These are phyloP conservation scores for Komagataella pastoris DNA, from an alignment of 805 yeast genomes.

Conservation along the genomic window DNA sequence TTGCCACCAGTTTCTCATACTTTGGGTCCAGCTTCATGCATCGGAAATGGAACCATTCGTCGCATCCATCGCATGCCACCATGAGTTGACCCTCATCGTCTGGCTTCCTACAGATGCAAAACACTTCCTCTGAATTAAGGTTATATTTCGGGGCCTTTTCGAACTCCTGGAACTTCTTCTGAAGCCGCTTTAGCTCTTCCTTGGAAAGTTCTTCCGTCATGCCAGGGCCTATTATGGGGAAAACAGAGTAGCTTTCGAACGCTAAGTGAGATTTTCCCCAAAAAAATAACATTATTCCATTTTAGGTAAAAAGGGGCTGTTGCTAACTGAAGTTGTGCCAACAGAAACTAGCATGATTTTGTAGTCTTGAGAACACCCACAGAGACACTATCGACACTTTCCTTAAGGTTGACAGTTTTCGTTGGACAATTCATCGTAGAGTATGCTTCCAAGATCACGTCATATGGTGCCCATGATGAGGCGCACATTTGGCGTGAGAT, in stretches of 20 bases:
- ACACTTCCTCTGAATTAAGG: slow-evolving; percentile 47
- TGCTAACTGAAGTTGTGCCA: too few relatives aligned
- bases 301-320: background rate
- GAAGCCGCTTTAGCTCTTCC: slow-evolving; percentile 1
- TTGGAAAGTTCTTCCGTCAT: slow-evolving; percentile 42
- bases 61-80: slow-evolving; percentile 95
- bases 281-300: background rate
- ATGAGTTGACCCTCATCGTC: slow-evolving; percentile 64
- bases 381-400: background rate
- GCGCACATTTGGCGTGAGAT: background rate
- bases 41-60: slow-evolving; percentile 84
- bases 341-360: background rate
- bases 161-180: slow-evolving; percentile 15
- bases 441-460: background rate
- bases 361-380: background rate
- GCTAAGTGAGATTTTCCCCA: background rate
- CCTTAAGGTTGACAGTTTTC: background rate
- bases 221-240: slow-evolving; percentile 12
- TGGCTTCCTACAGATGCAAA: slow-evolving; percentile 65
- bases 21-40: slow-evolving; percentile 51
- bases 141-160: slow-evolving; percentile 24
- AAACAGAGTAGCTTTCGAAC: background rate
- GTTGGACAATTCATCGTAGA: background rate
- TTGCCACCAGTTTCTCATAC: slow-evolving; percentile 41
- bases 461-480: background rate